Evolutionary conservation across 169 alveolate genomes (phyloP), one percentile per base, ranked within the genome.

Genomic region (Cryptosporidium sp.): DNA sequence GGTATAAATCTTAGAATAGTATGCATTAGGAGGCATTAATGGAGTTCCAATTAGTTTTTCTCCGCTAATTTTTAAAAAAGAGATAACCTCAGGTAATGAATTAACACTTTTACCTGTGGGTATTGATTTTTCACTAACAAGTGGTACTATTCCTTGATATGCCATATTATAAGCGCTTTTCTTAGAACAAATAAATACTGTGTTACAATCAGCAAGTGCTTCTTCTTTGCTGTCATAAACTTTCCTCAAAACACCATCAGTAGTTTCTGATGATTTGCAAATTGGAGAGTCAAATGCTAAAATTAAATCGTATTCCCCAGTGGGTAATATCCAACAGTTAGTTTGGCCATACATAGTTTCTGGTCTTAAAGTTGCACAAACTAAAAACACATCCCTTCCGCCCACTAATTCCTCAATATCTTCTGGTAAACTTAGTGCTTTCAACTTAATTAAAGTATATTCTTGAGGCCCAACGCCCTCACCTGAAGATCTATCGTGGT

Each of bases 311-410:
- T 93, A 98, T 85, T 95, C 96, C 29, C 99, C 99, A 53, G 95
- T 97, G 0, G 99, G 99, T 14, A 97, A 94, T 35, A 98, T 97
- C 87, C 95, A 99, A 86, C 99, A 96, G 94, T 98, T 98, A 29
- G 99, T 99, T 93, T 98, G 99, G 1, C 99, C 99, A 93, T 97
- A 99, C 98, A 98, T 97, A 69, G 99, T 99, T 94, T 99, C 99
- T 26, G 99, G 99, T 91, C 99, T 96, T 86, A 99, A 93, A 1
- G 99, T 98, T 2, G 99, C 99, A 8, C 99, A 99, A 21, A 98
- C 98, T 71, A 98, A 92, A 92, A 86, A 97, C 8, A 97, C 95
- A 7, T 93, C 71, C 60, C 92, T 94, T 12, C 85, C 93, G 6
- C 92, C 96, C 85, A 87, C 91, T 42, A 85, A 67, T 44, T 86